phyloP scores from a whole-genome alignment of 768 basidiomycete species.

The Butyriboletus loyo region DNA sequence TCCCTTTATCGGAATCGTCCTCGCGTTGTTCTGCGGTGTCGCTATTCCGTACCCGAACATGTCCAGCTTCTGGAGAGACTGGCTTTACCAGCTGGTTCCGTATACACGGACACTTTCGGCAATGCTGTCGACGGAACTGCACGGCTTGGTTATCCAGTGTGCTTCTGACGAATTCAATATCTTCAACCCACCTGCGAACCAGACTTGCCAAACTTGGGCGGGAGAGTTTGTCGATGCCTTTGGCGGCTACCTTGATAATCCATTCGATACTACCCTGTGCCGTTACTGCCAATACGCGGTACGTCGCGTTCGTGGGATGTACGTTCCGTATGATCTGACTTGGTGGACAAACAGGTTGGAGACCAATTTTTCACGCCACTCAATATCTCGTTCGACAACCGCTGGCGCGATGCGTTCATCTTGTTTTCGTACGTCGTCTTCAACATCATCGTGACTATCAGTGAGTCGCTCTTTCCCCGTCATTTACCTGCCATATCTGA shows the following conservation, averaged over 20 bases:
- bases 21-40: conserved; percentile 78
- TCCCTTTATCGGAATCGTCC: conserved; percentile 65
- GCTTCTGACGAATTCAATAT: conserved; percentile 63
- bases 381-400: conserved; percentile 57
- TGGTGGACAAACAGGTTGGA: conserved; percentile 38
- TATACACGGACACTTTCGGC: conserved; percentile 69
- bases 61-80: conserved; percentile 67
- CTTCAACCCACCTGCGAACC: conserved; percentile 70
- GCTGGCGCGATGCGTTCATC: conserved; percentile 72
- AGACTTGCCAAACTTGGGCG: conserved; percentile 74
- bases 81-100: conserved; percentile 72
- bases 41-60: conserved; percentile 68
- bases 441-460: conserved; percentile 62
- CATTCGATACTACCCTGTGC: conserved; percentile 56
- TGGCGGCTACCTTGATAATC: conserved; percentile 77
- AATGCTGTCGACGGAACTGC: conserved; percentile 75
- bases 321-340: not conserved
- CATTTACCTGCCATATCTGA: not conserved
- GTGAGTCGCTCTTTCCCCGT: conserved; percentile 25
- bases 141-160: conserved; percentile 65
- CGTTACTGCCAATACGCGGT: conserved; percentile 68
- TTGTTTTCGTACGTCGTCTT: conserved; percentile 66
- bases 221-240: conserved; percentile 54
- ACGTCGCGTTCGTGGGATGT: conserved; percentile 4
- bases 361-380: conserved; percentile 70